Base-by-base conservation (phyloP, 73 alveolate genomes). In the Halteria grandinella region DNA sequence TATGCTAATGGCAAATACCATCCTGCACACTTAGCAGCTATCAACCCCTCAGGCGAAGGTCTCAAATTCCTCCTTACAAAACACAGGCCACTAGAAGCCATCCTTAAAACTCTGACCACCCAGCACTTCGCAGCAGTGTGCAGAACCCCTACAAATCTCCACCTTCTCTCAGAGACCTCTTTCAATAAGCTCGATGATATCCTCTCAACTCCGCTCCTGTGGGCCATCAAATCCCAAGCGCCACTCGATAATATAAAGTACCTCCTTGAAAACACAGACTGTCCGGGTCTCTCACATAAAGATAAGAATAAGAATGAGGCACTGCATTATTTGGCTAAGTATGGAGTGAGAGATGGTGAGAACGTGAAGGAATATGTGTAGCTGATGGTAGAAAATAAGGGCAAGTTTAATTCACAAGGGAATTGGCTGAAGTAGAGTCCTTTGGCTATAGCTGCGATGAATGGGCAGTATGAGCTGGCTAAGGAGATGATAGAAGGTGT, bases 171-270 rank as follows among this genome's bases (percentile, higher is more conserved):
- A 4, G 12, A 39, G 25, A 41, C 41, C 6, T 32, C 20, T 25
- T 6, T 47, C 5, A 52, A 44, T 66, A 97, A 87, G 52, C 83
- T 78, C 28, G 98, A 94, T 66, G 81, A 78, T 51, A 60, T 47
- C 51, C 90, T 94, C 59, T 69, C 60, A 32, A 86, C 99, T 0
- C 98, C 99, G 12, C 80, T 96, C 25, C 89, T 92, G 89, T 58
- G 94, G 62, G 97, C 99, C 0, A 74, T 93, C n/a, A 53, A 55
- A 55, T 86, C 83, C 31, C 90, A 93, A 60, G 85, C 95, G 52
- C 54, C 51, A 1, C 51, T 83, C 27, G 91, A 88, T 21, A 79
- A 83, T 79, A 90, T 90, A 45, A 79, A 91, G 69, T 59, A 60
- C 45, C 60, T 93, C 37, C 43, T 75, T 40, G 87, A 75, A 55